These are phyloP conservation scores for Trichoderma parareesei DNA, from an alignment of 495 filamentous ascomycete genomes.

Conservation along the genomic window DNA sequence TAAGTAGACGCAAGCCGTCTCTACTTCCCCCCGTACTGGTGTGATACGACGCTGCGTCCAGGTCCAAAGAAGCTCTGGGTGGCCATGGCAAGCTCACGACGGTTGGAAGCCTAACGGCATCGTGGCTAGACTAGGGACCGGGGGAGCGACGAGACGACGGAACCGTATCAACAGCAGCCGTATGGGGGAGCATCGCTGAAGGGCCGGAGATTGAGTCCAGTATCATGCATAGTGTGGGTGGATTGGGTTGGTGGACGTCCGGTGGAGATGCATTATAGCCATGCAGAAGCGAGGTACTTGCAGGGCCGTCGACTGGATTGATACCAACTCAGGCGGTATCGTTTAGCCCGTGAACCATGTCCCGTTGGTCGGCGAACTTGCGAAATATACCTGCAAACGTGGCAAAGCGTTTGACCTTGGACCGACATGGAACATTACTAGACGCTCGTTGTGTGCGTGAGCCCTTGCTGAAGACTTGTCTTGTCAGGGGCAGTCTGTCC, in stretches of 20 bases:
- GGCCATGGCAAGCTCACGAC: background rate
- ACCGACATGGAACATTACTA: background rate
- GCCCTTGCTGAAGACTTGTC: background rate
- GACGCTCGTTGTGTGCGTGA: background rate
- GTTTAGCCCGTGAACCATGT: background rate
- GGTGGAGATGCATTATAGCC: slow-evolving; percentile 1
- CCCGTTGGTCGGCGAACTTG: background rate
- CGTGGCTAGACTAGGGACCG: background rate
- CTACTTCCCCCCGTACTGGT: background rate
- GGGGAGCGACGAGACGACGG: background rate
- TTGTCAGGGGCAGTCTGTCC: background rate
- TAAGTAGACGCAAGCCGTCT: background rate
- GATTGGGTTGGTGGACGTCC: background rate
- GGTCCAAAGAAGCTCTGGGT: background rate
- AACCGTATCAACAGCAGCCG: background rate
- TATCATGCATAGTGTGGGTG: slow-evolving; percentile 8
- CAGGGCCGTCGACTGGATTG: background rate
- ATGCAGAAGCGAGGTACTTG: background rate
- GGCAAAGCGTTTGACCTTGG: slow-evolving; percentile 4
- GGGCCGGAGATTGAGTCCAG: slow-evolving; percentile 2
- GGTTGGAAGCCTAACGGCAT: background rate
- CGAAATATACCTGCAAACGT: background rate
- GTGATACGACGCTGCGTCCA: background rate
- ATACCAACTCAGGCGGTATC: background rate
- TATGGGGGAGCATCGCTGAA: background rate